Base-by-base conservation (phyloP, 306 rosid genomes). In the Rubus idaeus region DNA sequence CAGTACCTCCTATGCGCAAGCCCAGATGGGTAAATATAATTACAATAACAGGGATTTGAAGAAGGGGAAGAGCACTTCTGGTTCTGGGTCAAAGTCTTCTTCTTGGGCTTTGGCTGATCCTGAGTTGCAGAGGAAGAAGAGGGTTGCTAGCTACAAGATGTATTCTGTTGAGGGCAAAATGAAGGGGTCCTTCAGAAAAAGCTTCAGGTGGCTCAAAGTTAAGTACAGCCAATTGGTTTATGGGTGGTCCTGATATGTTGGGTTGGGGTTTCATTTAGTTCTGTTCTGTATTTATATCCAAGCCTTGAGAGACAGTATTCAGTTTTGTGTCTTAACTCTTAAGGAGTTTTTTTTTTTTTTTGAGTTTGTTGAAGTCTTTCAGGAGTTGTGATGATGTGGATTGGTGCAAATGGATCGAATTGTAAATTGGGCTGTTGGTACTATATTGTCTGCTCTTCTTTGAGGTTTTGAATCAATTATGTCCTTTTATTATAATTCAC, bases 101-200 rank as follows among this genome's bases (percentile, higher is more conserved):
- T 65, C 70, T 64, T 86, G 81, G 87, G 81, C 71, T 66, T 58
- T 90, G 3, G 56, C 75, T 47, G 96, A 95, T 78, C 93, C 93
- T 80, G 97, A 95, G 85, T 76, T 95, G 83, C 95, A 92, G 89
- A 88, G 97, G 86, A 90, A 87, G 87, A 92, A 79, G 77, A 90
- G 98, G 83, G 93, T 95, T 75, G 96, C 97, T 9, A 82, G 89
- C 79, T 95, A 95, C 77, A 95, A 95, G 73, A 88, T 92, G 96
- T 95, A 92, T 50, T 81, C 97, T 53, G 96, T 85, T 7, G 98
- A 95, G 77, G 97, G 97, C 1, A 88, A 92, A 67, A 80, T 92
- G 90, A 95, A 89, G 80, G 96, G 98, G 0, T 90, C 98, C 56
- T 75, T 95, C 63, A 87, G 92, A 64, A 95, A 89, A 77, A 90